Evolutionary conservation across 345 rosid species (phyloP).

Genomic region (Sapria himalayana): DNA sequence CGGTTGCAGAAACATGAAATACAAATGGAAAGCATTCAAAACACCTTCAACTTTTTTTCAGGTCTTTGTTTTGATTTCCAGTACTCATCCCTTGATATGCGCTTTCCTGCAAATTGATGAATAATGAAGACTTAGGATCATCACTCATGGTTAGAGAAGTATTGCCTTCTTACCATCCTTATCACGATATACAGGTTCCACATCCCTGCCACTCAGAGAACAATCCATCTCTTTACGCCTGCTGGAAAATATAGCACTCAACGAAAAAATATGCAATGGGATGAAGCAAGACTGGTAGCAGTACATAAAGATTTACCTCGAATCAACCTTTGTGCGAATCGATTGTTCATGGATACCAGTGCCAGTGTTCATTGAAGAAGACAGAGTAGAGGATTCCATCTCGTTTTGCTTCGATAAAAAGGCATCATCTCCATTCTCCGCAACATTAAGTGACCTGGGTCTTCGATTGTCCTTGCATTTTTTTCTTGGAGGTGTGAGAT

Average conservation of each 20-base stretch:
- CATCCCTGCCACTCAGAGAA: slow-evolving; percentile 49
- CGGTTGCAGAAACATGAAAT: no score
- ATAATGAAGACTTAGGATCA: slow-evolving; percentile 4
- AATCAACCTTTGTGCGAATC: no score
- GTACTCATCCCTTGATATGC: slow-evolving; percentile 54
- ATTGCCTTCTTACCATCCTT: slow-evolving; percentile 34
- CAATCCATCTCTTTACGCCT: slow-evolving; percentile 70
- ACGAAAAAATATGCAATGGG: no score
- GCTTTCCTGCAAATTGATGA: slow-evolving; percentile 26
- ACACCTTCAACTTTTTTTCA: slow-evolving; percentile 65
- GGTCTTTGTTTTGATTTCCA: slow-evolving; percentile 28
- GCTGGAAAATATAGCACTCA: slow-evolving; percentile 7
- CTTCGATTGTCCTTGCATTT: slow-evolving; percentile 8
- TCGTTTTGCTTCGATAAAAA: slow-evolving; percentile 35
- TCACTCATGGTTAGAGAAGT: neutral
- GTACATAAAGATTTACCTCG: no score
- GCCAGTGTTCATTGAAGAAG: slow-evolving; percentile 34
- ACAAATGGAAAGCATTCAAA: no score
- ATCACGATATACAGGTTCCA: slow-evolving; percentile 76
- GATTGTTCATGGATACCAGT: slow-evolving; percentile 35
- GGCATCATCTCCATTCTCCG: slow-evolving; percentile 17
- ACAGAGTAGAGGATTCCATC: slow-evolving; percentile 17
- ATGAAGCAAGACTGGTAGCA: no score
- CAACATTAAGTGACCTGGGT: slow-evolving; percentile 5
- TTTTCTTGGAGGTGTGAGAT: slow-evolving; percentile 39